Evolutionary conservation across 345 rosid genomes (phyloP), one percentile per base, ranked within the genome.

Genomic region (Gossypium sturtianum): DNA sequence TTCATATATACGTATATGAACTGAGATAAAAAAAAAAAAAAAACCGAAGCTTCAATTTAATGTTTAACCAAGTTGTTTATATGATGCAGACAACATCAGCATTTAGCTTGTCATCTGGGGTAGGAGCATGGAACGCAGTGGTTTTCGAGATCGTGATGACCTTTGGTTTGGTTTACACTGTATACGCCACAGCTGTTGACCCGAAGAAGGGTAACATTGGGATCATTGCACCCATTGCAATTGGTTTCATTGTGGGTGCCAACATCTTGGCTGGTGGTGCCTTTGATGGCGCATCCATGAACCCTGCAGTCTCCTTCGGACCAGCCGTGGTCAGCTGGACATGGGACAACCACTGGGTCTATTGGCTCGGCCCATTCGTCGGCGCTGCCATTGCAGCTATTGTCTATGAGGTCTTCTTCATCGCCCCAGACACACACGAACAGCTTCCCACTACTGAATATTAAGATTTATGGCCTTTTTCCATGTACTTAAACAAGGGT

Each of bases 101-200:
- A 29, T 92, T 94, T 70, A 49, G 86, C 9, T 75, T 94, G 3
- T 92, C 98, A 2, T 62, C 90, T 2, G 98, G 93, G 1, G 93
- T 94, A 0, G 76, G 87, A 0, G 92, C 79, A 67, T 84, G 90
- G 93, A 89, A 94, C 72, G 97, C 94, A 0, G 74, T 92, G 7
- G 97, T 92, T 60, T 89, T 94, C 5, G 97, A 94, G 88, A 94
- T 94, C 9, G 97, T 90, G 76, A 94, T 94, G 98, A 94, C 98
- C 57, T 93, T 93, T 25, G 98, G 97, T 2, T 82, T 93, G 74
- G 96, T 93, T 27, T 93, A 93, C 85, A 94, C 97, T 0, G 98
- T 92, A 0, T 94, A 92, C 43, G 97, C 97, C 57, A 92, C 97
- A 10, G 97, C 97, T 57, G 72, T 92, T n/a, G 98, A 94, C 79